These are phyloP conservation scores for Myriosclerotinia duriaeana DNA, from an alignment of 2,329 filamentous ascomycete species.

Conservation along the genomic window DNA sequence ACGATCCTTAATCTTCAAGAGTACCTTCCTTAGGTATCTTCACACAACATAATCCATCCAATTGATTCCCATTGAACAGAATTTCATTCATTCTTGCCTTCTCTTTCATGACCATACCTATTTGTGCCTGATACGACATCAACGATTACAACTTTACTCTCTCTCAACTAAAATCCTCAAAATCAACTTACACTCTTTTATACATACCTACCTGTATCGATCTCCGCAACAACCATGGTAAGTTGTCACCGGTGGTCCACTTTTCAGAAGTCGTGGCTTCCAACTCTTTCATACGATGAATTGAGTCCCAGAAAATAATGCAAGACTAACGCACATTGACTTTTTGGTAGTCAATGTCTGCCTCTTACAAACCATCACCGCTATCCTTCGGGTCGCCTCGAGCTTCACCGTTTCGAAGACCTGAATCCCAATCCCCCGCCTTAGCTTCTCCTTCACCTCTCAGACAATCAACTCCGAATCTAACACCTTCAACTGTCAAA, in stretches of 20 bases:
- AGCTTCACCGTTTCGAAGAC: slow-evolving; percentile 62
- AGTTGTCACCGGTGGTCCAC: slow-evolving; percentile 23
- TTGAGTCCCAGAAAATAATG: slow-evolving; percentile 15
- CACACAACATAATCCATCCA: slow-evolving; percentile 6
- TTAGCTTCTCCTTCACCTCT: slow-evolving; percentile 67
- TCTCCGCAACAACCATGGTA: slow-evolving; percentile 24
- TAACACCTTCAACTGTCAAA: slow-evolving; percentile 61
- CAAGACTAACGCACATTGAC: slow-evolving; percentile 13
- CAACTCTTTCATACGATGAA: slow-evolving; percentile 14
- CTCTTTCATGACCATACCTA: neutral
- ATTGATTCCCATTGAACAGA: neutral
- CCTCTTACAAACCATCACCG: slow-evolving; percentile 68
- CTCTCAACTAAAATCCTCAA: neutral
- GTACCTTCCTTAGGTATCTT: neutral
- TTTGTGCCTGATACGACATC: neutral
- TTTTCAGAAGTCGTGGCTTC: slow-evolving; percentile 22
- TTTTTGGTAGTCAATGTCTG: slow-evolving; percentile 33
- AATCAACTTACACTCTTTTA: neutral
- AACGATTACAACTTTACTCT: neutral
- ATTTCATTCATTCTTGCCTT: neutral
- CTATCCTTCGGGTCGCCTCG: slow-evolving; percentile 71
- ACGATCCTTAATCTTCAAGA: neutral
- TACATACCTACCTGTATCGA: slow-evolving; percentile 4
- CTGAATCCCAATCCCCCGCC: slow-evolving; percentile 55
- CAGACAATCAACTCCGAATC: slow-evolving; percentile 59